Evolutionary conservation across 148 eudicot genomes (phyloP).

Genomic region (Gaultheria prostrata): DNA sequence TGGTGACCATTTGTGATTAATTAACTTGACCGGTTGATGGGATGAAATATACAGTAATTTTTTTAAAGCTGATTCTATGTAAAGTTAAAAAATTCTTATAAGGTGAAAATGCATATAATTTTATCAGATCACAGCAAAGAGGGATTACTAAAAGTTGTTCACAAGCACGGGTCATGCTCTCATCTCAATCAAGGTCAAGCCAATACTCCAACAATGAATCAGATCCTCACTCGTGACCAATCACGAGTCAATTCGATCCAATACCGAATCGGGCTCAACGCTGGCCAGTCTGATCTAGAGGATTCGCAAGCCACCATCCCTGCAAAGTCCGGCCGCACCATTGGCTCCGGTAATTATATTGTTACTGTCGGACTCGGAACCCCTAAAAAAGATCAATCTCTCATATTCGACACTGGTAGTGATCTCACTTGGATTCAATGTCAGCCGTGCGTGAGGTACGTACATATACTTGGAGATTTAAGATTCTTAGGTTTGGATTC

Average conservation of each 20-base stretch:
- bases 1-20: no score
- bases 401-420: slow-evolving; percentile 72
- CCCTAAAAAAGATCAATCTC: slow-evolving; percentile 51
- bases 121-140: slow-evolving; percentile 23
- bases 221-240: slow-evolving; percentile 50
- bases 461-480: background rate
- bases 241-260: slow-evolving; percentile 63
- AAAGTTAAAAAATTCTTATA: background rate
- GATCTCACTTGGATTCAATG: slow-evolving; percentile 55
- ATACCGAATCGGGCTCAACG: slow-evolving; percentile 24
- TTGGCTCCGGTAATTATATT: slow-evolving; percentile 64
- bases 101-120: background rate
- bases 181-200: slow-evolving; percentile 14
- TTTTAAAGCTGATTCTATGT: no score
- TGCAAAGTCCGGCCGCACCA: slow-evolving; percentile 46
- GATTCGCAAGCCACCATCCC: slow-evolving; percentile 41
- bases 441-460: slow-evolving; percentile 44
- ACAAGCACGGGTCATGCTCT: slow-evolving; percentile 70
- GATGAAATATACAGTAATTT: no score
- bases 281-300: background rate
- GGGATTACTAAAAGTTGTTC: slow-evolving; percentile 44
- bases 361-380: slow-evolving; percentile 63
- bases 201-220: slow-evolving; percentile 24
- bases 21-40: no score
- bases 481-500: no score